phyloP scores from a whole-genome alignment of 441 rosid species.

The Daphne laureola region DNA sequence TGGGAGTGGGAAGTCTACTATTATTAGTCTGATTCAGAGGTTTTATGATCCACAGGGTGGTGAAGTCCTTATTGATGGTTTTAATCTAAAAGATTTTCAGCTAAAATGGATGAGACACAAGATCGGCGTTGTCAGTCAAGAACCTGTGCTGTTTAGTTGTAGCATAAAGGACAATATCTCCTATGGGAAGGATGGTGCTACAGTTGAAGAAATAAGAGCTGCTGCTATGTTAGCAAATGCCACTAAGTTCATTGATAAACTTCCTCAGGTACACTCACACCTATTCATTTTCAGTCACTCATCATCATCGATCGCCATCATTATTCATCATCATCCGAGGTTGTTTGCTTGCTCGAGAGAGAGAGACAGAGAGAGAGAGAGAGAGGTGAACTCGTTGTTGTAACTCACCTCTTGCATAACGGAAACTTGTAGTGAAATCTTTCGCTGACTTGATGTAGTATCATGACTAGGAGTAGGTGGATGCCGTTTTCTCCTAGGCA shows the following conservation, averaged over 20 bases:
- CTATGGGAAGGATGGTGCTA: conserved; percentile 60
- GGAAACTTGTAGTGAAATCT: too few relatives aligned
- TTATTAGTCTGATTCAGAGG: conserved; percentile 65
- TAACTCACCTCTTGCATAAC: too few relatives aligned
- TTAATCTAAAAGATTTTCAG: conserved; percentile 48
- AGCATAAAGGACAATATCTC: conserved; percentile 70
- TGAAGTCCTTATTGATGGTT: conserved; percentile 60
- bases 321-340: too few relatives aligned
- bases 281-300: not conserved
- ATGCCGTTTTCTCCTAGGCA: too few relatives aligned
- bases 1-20: conserved; percentile 83
- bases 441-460: too few relatives aligned
- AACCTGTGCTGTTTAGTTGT: conserved; percentile 59
- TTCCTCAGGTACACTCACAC: conserved; percentile 50
- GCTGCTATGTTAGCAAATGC: conserved; percentile 76
- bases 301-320: too few relatives aligned
- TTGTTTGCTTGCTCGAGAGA: too few relatives aligned
- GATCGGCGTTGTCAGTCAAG: conserved; percentile 84
- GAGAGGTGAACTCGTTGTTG: too few relatives aligned
- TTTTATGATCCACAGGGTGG: conserved; percentile 75
- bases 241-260: conserved; percentile 57
- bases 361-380: too few relatives aligned
- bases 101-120: conserved; percentile 65
- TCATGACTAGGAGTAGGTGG: too few relatives aligned
- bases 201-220: conserved; percentile 43